A percentile compares a stretch with the other conserved stretches of the same genome.
These are phyloP conservation scores for Apiotrichum akiyoshidainum DNA, from an alignment of 1,284 basidiomycete genomes.

Conservation along the genomic window DNA sequence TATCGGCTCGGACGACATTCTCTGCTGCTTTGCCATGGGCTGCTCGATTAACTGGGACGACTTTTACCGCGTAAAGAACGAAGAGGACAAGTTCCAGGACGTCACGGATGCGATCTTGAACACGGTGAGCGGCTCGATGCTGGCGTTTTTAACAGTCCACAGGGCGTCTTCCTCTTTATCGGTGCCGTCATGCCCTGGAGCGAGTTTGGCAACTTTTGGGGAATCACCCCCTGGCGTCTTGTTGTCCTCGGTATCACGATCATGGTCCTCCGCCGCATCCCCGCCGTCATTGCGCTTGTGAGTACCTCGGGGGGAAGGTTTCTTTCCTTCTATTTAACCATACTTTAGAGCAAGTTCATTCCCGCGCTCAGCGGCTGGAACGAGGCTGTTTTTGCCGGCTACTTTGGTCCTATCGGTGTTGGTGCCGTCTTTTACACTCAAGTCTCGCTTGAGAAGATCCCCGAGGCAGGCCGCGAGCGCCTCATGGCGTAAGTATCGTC, in stretches of 20 bases:
- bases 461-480: constrained; percentile 48
- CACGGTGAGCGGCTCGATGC: constrained; percentile 24
- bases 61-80: constrained; percentile 54
- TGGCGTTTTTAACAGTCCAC: not conserved
- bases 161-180: constrained; percentile 70
- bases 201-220: constrained; percentile 48
- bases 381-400: constrained; percentile 48
- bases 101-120: constrained; percentile 57
- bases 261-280: constrained; percentile 71
- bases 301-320: constrained; percentile 28
- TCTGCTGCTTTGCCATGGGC: constrained; percentile 53
- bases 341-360: constrained; percentile 35
- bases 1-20: constrained; percentile 85
- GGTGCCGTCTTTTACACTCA: constrained; percentile 55
- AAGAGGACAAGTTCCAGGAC: constrained; percentile 57
- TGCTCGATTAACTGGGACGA: constrained; percentile 51
- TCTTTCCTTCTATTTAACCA: not conserved
- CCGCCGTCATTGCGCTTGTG: constrained; percentile 66
- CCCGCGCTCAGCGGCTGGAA: constrained; percentile 43
- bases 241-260: constrained; percentile 75
- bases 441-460: constrained; percentile 52
- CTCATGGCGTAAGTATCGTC: constrained; percentile 33
- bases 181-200: constrained; percentile 85
- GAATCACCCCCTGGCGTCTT: constrained; percentile 73
- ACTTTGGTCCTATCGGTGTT: constrained; percentile 51